These are phyloP conservation scores for Colletotrichum sp. DNA, from an alignment of 2,329 filamentous ascomycete genomes.

Conservation along the genomic window DNA sequence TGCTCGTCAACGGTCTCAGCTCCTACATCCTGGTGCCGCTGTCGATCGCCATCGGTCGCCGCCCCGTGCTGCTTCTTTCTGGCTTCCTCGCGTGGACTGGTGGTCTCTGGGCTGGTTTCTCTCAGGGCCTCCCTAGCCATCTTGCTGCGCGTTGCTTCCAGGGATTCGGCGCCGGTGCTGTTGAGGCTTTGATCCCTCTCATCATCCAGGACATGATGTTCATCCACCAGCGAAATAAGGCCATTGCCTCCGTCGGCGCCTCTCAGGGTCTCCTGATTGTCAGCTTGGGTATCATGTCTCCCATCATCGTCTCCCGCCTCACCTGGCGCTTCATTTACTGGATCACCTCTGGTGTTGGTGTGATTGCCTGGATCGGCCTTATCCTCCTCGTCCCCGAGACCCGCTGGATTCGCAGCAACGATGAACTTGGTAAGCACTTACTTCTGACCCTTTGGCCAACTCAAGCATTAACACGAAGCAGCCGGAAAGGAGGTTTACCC, in stretches of 20 bases:
- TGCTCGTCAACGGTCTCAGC: slow-evolving; percentile 39
- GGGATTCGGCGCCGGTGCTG: slow-evolving; percentile 39
- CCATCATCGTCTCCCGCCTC: slow-evolving; percentile 33
- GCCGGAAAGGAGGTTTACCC: slow-evolving; percentile 23
- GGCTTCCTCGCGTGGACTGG: slow-evolving; percentile 37
- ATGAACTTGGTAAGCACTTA: slow-evolving; percentile 30
- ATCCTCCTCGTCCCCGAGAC: slow-evolving; percentile 42
- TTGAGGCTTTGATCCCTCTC: slow-evolving; percentile 40
- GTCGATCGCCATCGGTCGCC: slow-evolving; percentile 39
- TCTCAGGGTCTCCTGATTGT: slow-evolving; percentile 34
- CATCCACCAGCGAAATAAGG: slow-evolving; percentile 40
- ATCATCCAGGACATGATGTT: slow-evolving; percentile 45
- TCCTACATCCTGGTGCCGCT: slow-evolving; percentile 42
- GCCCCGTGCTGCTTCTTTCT: slow-evolving; percentile 38
- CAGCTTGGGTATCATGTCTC: slow-evolving; percentile 30
- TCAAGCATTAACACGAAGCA: background rate
- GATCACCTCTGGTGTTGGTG: slow-evolving; percentile 33
- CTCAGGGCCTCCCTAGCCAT: slow-evolving; percentile 32
- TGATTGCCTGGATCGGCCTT: slow-evolving; percentile 36
- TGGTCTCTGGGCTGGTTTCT: slow-evolving; percentile 40
- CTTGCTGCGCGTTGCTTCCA: slow-evolving; percentile 37
- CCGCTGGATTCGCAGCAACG: slow-evolving; percentile 33
- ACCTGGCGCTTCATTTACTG: slow-evolving; percentile 41
- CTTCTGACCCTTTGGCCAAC: no score
- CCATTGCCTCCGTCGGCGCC: slow-evolving; percentile 33